These are phyloP conservation scores for Epichloe gansuensis DNA, from an alignment of 2,329 filamentous ascomycete genomes.

Conservation along the genomic window DNA sequence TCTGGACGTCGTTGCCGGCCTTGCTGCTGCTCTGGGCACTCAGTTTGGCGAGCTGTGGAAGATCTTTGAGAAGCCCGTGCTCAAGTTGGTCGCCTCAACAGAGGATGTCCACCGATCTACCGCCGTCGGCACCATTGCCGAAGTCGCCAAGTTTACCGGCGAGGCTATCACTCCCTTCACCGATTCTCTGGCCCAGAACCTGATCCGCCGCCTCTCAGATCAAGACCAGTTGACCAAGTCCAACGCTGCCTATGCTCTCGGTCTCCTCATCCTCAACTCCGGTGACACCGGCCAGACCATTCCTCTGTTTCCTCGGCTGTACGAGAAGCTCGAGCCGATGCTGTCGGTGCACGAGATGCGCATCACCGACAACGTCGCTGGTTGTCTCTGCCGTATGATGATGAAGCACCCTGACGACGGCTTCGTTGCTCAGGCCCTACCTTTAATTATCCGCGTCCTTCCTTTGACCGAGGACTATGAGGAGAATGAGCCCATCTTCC, in stretches of 20 bases:
- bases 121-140: conserved; percentile 82
- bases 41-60: conserved; percentile 87
- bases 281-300: conserved; percentile 58
- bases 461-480: conserved; percentile 90
- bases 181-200: conserved; percentile 58
- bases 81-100: conserved; percentile 77
- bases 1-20: conserved; percentile 76
- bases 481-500: conserved; percentile 89
- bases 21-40: conserved; percentile 68
- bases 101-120: conserved; percentile 82
- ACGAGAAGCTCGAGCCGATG: conserved; percentile 76
- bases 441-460: conserved; percentile 63
- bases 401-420: conserved; percentile 73
- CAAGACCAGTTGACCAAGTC: conserved; percentile 88
- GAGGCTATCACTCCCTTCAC: conserved; percentile 74
- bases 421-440: conserved; percentile 70
- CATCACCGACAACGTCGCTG: conserved; percentile 84
- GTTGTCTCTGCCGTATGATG: conserved; percentile 87
- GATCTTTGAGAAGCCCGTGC: conserved; percentile 83
- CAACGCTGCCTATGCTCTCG: conserved; percentile 86
- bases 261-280: conserved; percentile 73
- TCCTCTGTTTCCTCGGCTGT: conserved; percentile 64
- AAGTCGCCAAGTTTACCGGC: conserved; percentile 79
- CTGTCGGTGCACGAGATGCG: conserved; percentile 67
- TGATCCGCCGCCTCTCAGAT: conserved; percentile 78